Conservation (phyloP, 192 early-diverging fungal genomes). For the Gonapodya sp. region DNA sequence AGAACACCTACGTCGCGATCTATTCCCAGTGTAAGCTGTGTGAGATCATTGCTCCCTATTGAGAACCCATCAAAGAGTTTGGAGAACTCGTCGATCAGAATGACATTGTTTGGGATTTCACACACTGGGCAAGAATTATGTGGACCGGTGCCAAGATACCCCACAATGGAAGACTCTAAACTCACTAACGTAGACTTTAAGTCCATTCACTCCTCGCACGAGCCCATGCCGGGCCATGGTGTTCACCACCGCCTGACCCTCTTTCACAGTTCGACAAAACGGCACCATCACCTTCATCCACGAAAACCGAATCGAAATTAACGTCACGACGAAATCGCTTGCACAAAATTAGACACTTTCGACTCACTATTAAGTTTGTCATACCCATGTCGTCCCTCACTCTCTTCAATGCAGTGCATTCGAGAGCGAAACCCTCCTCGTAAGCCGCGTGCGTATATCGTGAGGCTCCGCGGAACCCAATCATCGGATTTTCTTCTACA, state of each 20-base stretch:
- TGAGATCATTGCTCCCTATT: slow-evolving; percentile 20
- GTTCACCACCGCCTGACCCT: slow-evolving; percentile 13
- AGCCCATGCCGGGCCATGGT: slow-evolving; percentile 17
- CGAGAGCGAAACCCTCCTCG: slow-evolving; percentile 17
- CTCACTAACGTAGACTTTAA: slow-evolving; percentile 16
- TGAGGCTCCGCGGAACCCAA: slow-evolving; percentile 19
- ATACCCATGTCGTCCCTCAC: slow-evolving; percentile 19
- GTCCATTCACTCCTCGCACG: slow-evolving; percentile 12
- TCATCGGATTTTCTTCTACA: slow-evolving; percentile 19
- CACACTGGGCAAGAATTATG: slow-evolving; percentile 9
- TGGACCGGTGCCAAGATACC: too few relatives aligned
- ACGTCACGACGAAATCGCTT: neutral
- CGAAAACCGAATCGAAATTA: neutral
- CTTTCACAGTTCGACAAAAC: slow-evolving; percentile 15
- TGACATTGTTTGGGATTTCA: slow-evolving; percentile 19
- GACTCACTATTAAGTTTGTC: neutral
- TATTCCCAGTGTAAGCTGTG: slow-evolving; percentile 15
- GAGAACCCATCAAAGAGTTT: slow-evolving; percentile 21
- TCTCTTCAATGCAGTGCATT: slow-evolving; percentile 14
- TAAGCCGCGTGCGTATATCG: slow-evolving; percentile 18
- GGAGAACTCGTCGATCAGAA: slow-evolving; percentile 17
- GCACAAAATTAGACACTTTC: neutral
- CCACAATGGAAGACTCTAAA: neutral
- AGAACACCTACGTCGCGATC: slow-evolving; percentile 16
- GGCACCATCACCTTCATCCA: slow-evolving; percentile 14